phyloP scores from a whole-genome alignment of 2,329 filamentous ascomycete species.

The Pseudodiploospora longispora region DNA sequence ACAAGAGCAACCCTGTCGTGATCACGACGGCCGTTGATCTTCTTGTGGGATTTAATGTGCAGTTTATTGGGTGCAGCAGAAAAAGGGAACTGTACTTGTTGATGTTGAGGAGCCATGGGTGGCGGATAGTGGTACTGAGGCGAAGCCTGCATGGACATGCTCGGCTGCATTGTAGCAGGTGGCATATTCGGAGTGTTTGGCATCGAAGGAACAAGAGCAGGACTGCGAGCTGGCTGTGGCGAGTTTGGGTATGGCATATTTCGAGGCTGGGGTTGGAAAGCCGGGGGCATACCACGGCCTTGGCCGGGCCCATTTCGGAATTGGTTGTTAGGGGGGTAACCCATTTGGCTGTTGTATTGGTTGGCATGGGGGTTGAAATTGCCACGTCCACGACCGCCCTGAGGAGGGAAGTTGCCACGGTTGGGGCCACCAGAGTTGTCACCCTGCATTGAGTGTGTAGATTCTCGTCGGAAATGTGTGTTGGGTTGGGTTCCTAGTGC shows the following conservation, averaged over 20 bases:
- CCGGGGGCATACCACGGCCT: conserved; percentile 44
- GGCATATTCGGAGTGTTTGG: conserved; percentile 64
- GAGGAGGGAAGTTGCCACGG: conserved; percentile 45
- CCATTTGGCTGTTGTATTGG: conserved; percentile 39
- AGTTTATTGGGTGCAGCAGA: conserved; percentile 24
- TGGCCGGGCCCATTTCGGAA: conserved; percentile 35
- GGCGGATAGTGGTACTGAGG: conserved; percentile 54
- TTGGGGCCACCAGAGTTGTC: conserved; percentile 37
- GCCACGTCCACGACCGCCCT: conserved; percentile 42
- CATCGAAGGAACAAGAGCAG: conserved; percentile 56
- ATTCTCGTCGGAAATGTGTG: conserved; percentile 74
- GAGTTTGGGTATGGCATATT: conserved; percentile 50
- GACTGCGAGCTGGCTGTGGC: conserved; percentile 57
- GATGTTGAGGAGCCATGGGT: conserved; percentile 51
- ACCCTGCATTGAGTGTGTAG: conserved; percentile 68
- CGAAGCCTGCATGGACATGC: conserved; percentile 57
- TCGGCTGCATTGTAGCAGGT: conserved; percentile 43
- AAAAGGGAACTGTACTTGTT: conserved; percentile 50
- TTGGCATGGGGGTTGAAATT: conserved; percentile 35
- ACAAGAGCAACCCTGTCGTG: conserved; percentile 37
- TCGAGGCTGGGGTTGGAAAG: conserved; percentile 36
- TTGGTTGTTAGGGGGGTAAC: conserved; percentile 36
- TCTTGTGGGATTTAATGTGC: conserved; percentile 35
- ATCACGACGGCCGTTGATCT: conserved; percentile 37
- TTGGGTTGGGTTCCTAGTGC: conserved; percentile 57